phyloP scores from a whole-genome alignment of 1,284 basidiomycete genomes.

The Testicularia cyperi region DNA sequence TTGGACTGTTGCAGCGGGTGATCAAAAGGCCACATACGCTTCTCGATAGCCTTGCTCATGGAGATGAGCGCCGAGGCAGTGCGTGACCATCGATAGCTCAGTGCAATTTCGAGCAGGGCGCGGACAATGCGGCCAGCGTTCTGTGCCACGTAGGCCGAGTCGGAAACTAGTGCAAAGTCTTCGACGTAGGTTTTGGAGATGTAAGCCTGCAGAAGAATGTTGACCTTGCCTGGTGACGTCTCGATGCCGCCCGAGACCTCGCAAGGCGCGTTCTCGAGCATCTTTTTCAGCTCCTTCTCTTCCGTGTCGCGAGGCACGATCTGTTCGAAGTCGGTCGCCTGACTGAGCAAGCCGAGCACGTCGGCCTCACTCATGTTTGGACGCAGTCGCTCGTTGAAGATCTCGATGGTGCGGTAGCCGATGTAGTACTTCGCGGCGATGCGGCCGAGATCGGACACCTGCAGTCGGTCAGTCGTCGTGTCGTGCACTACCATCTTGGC shows the following conservation, averaged over 20 bases:
- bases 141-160: conserved; percentile 77
- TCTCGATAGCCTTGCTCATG: conserved; percentile 74
- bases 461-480: conserved; percentile 68
- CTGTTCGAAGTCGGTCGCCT: conserved; percentile 95
- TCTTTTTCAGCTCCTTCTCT: conserved; percentile 74
- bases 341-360: conserved; percentile 79
- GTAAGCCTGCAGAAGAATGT: conserved; percentile 88
- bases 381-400: conserved; percentile 81
- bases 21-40: conserved; percentile 91
- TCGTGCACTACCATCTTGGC: conserved; percentile 84
- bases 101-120: conserved; percentile 87
- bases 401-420: conserved; percentile 79
- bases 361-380: conserved; percentile 92
- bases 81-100: conserved; percentile 87
- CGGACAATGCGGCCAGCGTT: conserved; percentile 93
- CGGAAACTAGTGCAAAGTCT: conserved; percentile 95
- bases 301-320: conserved; percentile 91
- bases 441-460: conserved; percentile 82
- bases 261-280: conserved; percentile 67
- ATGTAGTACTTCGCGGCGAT: conserved; percentile 98
- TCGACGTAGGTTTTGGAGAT: conserved; percentile 80
- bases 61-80: conserved; percentile 79
- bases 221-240: conserved; percentile 86
- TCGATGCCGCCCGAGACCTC: conserved; percentile 71
- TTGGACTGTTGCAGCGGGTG: conserved; percentile 77